Evolutionary conservation across 2,329 filamentous ascomycete genomes (phyloP), one percentile per base, ranked within the genome.

Genomic region (Colletotrichum tamarilloi): DNA sequence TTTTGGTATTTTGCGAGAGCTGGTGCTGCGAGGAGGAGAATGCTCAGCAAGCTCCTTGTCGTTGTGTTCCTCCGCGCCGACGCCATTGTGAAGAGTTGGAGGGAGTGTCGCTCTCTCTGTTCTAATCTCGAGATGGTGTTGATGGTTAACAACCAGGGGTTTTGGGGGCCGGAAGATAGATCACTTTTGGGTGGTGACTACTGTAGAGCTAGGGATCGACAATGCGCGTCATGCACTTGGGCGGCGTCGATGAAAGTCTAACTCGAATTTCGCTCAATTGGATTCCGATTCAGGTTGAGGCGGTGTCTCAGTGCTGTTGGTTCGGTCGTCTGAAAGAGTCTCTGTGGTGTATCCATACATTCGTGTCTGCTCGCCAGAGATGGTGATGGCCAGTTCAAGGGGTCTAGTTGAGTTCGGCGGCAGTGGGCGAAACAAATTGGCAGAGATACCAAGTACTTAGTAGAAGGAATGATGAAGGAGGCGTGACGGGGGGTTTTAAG

Each of bases 1-100:
- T 84, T 82, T 3, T 79, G 67, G 59, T 82, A 66, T 46, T 79
- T 77, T 57, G 77, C 77, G 46, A 74, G 73, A 16, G 75, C 68
- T 9, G 67, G 56, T 62, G 75, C 62, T 42, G 76, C 71, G 58
- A 73, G 66, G 12, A 76, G 55, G 42, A 80, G 75, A 38, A 81
- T 56, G 62, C 82, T 56, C 74, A 84, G 38, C 74, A 72, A 26
- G 42, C 42, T 26, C 52, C 42, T 49, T 8, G 42, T 49, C 7
- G 46, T 7, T 35, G 66, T 14, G n/a, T 59, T 74, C 26, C 58
- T 71, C 30, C 70, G 28, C 12, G 71, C 32, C 11, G 70, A 59
- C 32, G 66, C 30, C 73, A 75, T 75, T 6, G 9, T 64, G 42
- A n/a, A 49, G 19, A 49, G 1, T 24, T 4, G 38, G 73, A 35